Evolutionary conservation across 495 filamentous ascomycete genomes (phyloP).

Genomic region (Annulohypoxylon maeteangense): DNA sequence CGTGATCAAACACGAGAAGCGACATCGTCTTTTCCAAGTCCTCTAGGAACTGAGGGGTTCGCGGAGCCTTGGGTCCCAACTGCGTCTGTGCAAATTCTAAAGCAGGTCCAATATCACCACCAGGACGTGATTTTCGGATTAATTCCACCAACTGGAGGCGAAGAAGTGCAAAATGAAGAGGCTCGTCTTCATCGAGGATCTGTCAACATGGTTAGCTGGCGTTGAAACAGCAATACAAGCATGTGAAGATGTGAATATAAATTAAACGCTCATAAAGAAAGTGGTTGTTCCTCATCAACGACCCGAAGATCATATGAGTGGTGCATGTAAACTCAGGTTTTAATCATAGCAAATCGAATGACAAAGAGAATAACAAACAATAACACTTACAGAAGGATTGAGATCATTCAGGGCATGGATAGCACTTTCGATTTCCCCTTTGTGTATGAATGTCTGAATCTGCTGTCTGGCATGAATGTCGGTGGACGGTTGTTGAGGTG

Average conservation of each 20-base stretch:
- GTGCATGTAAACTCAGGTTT: conserved; percentile 92
- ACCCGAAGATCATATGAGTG: conserved; percentile 91
- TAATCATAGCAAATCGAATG: conserved; percentile 82
- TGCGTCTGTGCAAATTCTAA: conserved; percentile 88
- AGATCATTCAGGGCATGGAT: conserved; percentile 89
- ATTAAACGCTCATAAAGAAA: conserved; percentile 84
- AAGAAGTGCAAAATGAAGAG: conserved; percentile 90
- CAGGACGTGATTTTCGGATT: conserved; percentile 70
- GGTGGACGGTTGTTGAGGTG: conserved; percentile 72
- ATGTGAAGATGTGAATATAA: conserved; percentile 4
- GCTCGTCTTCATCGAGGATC: conserved; percentile 86
- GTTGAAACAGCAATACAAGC: conserved; percentile 1
- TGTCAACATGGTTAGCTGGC: conserved; percentile 55
- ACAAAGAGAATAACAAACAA: conserved; percentile 10
- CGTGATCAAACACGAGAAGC: conserved; percentile 83
- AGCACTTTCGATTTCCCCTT: conserved; percentile 83
- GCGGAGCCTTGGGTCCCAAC: conserved; percentile 86
- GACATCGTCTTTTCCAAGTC: conserved; percentile 95
- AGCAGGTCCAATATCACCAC: conserved; percentile 81
- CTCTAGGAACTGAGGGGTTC: conserved; percentile 80
- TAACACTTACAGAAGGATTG: conserved; percentile 81
- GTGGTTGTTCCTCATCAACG: conserved; percentile 92
- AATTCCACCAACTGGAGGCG: conserved; percentile 93
- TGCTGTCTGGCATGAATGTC: conserved; percentile 80
- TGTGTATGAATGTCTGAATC: conserved; percentile 82